Evolutionary conservation across 176 grass and related monocot genomes (phyloP), one percentile per base, ranked within the genome.

Genomic region (Phoenix dactylifera): DNA sequence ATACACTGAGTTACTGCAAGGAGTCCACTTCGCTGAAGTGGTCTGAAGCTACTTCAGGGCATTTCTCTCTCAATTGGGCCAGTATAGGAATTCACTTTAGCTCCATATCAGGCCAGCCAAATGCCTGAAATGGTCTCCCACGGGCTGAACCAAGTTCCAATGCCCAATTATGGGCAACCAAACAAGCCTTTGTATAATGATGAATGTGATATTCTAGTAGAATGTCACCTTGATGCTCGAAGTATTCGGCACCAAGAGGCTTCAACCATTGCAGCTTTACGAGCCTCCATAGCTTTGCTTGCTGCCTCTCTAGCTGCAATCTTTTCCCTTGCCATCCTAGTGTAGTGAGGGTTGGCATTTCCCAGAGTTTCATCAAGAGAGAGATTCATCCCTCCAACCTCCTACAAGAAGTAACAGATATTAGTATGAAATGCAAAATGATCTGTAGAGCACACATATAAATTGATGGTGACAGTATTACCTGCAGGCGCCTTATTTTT

Each of bases 191-290:
- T 4, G 22, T 65, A 49, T 22, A 65, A 49, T 44, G 19, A 49
- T 9, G 55, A 16, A 22, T 57, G 58, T 52, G 18, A 58, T 59
- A 5, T 72, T 39, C 35, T 58, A 22, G 3, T 26, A 76, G 64
- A 61, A 3, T 73, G 57, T 81, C 64, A 92, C 94, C 88, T 92
- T 26, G 94, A 88, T 78, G 94, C 82, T 81, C 77, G 77, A 77
- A 98, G 87, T 76, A 92, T 98, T 69, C 82, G 54, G 29, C 94
- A 98, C 94, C 88, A 98, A 18, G 94, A 92, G 54, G 79, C 88
- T 72, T 98, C 94, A 68, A 93, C 71, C 84, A 98, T 85, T 44
- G 94, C 84, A 77, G 76, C 72, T 83, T 98, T 98, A 20, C 81
- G 79, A 85, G 84, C 85, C 67, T 93, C 82, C 54, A 85, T 86